These are phyloP conservation scores for Sistotremastrum niveocremeum DNA, from an alignment of 768 basidiomycete species.

Conservation along the genomic window DNA sequence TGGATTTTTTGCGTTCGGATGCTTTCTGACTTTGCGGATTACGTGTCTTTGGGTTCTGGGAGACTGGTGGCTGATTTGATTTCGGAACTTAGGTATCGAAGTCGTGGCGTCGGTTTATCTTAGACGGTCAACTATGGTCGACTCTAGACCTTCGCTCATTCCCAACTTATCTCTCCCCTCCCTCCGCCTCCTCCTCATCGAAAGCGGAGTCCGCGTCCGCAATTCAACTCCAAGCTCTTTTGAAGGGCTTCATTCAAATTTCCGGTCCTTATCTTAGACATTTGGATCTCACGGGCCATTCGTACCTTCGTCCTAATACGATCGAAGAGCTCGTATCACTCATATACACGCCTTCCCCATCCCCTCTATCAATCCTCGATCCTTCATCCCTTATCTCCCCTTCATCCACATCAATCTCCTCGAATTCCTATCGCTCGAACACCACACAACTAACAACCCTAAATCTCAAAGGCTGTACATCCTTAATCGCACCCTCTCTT, in stretches of 20 bases:
- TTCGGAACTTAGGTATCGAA: slow-evolving; percentile 49
- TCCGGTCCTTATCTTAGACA: slow-evolving; percentile 53
- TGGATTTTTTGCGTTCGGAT: not conserved
- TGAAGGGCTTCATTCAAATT: not conserved
- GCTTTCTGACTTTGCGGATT: not conserved
- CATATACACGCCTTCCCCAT: slow-evolving; percentile 5
- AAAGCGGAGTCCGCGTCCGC: slow-evolving; percentile 3
- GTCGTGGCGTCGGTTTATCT: slow-evolving; percentile 58
- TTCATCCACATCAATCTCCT: not conserved
- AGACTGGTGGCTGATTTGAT: slow-evolving; percentile 3
- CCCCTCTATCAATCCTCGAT: too few species aligned
- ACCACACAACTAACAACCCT: slow-evolving; percentile 55
- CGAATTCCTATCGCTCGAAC: not conserved
- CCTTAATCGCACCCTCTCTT: slow-evolving; percentile 51
- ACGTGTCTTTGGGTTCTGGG: slow-evolving; percentile 1
- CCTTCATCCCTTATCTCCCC: not conserved
- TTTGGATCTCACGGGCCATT: slow-evolving; percentile 53
- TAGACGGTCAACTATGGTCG: slow-evolving; percentile 82
- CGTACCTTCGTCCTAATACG: slow-evolving; percentile 31
- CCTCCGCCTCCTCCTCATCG: slow-evolving; percentile 39
- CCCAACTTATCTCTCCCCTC: slow-evolving; percentile 35
- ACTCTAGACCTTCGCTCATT: slow-evolving; percentile 50
- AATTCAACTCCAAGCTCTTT: too few species aligned
- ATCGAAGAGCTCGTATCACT: slow-evolving; percentile 39
- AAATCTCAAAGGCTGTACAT: slow-evolving; percentile 60